Percentiles rank a stretch among this genome's conserved stretches.
phyloP scores from a whole-genome alignment of 2,329 filamentous ascomycete genomes.

The Didymella lethalis region DNA sequence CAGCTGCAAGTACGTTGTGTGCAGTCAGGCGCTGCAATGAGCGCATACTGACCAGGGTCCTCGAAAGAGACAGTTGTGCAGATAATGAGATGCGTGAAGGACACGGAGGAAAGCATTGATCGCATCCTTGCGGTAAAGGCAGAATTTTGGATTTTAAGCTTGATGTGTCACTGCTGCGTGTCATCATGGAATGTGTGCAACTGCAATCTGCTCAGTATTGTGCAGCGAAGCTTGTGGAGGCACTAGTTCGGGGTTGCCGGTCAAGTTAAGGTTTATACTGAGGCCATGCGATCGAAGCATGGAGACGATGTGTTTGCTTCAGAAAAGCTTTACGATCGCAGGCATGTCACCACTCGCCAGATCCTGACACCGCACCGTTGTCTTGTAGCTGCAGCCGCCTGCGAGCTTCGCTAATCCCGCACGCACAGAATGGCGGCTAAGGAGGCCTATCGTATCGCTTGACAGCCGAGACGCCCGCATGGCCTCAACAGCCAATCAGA shows the following conservation, averaged over 20 bases:
- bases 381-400: conserved; percentile 2
- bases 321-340: background rate
- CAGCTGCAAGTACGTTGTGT: background rate
- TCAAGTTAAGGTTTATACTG: background rate
- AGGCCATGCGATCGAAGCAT: background rate
- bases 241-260: background rate
- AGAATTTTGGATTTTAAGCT: background rate
- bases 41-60: background rate
- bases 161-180: conserved; percentile 1
- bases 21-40: background rate
- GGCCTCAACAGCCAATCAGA: conserved; percentile 1
- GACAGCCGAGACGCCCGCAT: conserved; percentile 2
- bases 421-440: background rate
- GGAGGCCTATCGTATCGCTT: background rate
- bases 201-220: background rate
- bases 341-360: conserved; percentile 4
- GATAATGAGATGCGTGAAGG: conserved; percentile 2
- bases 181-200: background rate
- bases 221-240: background rate
- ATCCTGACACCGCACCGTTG: background rate
- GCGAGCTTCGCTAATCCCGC: conserved; percentile 8
- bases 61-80: conserved; percentile 2
- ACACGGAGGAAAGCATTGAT: conserved; percentile 4
- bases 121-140: background rate
- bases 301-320: conserved; percentile 2